Conservation (phyloP, 129 eudicot species). For the Glebionis coronaria region DNA sequence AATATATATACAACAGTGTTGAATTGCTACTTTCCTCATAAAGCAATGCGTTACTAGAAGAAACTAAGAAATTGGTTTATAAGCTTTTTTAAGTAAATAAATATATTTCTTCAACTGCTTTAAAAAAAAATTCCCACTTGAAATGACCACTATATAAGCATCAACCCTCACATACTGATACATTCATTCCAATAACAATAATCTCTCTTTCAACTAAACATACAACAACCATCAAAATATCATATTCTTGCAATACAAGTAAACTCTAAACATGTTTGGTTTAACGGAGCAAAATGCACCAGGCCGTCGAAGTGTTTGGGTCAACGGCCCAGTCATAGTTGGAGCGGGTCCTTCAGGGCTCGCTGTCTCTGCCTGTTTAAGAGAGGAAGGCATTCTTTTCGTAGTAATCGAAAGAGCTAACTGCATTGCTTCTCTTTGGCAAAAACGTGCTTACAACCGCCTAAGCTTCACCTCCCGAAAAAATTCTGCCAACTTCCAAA, state of each 20-base stretch:
- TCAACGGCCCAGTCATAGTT: conserved; percentile 82
- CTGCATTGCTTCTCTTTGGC: conserved; percentile 95
- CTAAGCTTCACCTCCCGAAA: conserved; percentile 90
- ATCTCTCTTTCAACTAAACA: neutral
- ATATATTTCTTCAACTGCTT: neutral
- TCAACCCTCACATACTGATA: neutral
- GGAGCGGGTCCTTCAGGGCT: conserved; percentile 93
- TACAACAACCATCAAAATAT: neutral
- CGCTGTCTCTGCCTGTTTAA: conserved; percentile 78
- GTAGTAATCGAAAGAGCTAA: conserved; percentile 69
- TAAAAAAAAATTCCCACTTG: neutral
- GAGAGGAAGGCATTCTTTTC: conserved; percentile 66
- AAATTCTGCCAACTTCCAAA: too few species aligned
- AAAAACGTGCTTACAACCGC: conserved; percentile 74
- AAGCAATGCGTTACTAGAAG: neutral
- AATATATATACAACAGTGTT: too few species aligned
- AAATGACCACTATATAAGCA: conserved; percentile 3
- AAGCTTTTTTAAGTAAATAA: neutral
- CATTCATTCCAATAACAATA: too few species aligned
- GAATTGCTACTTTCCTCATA: neutral
- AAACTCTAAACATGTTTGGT: conserved; percentile 42
- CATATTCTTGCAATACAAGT: neutral
- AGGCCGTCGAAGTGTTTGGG: conserved; percentile 67
- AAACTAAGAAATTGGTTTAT: neutral
- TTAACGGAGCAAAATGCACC: conserved; percentile 25